Evolutionary conservation across 1,284 basidiomycete species (phyloP).

Genomic region (Fereydounia khargensis): DNA sequence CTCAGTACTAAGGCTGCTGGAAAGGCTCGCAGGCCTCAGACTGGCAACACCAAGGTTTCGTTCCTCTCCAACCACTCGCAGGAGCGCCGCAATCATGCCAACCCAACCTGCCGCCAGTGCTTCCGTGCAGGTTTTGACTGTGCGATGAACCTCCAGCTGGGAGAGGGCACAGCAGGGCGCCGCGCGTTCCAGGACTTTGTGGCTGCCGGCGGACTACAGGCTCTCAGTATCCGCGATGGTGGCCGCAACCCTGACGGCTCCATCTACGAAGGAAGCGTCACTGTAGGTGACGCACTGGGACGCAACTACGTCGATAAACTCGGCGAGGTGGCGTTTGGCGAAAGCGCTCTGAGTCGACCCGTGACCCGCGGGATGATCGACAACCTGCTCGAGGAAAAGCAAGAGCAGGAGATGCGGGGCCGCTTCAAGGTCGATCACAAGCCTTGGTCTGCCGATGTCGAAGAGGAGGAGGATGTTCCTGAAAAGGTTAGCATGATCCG

Average conservation of each 20-base stretch:
- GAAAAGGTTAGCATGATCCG: no score
- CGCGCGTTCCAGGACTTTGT: conserved; percentile 44
- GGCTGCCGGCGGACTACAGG: conserved; percentile 31
- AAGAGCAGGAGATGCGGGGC: conserved; percentile 19
- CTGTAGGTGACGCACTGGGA: conserved; percentile 27
- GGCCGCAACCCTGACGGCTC: conserved; percentile 1
- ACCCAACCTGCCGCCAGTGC: conserved; percentile 28
- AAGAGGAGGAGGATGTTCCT: conserved; percentile 4
- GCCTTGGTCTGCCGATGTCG: conserved; percentile 12
- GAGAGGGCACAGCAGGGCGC: conserved; percentile 27
- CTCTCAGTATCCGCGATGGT: conserved; percentile 24
- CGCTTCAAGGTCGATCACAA: conserved; percentile 10
- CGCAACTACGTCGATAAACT: conserved; percentile 42
- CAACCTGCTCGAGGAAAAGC: conserved; percentile 37
- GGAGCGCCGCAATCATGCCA: conserved; percentile 12
- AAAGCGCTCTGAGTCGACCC: conserved; percentile 37
- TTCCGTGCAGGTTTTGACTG: conserved; percentile 42
- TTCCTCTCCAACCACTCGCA: conserved; percentile 25
- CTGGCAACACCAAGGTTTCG: conserved; percentile 32
- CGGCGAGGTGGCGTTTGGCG: conserved; percentile 40
- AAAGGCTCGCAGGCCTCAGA: conserved; percentile 23
- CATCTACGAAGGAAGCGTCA: conserved; percentile 12
- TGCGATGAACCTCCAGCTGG: conserved; percentile 39
- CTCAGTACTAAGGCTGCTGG: conserved; percentile 12
- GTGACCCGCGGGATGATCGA: conserved; percentile 39